Conservation (phyloP, 2,329 filamentous ascomycete genomes). For the Xylariaceae sp. region DNA sequence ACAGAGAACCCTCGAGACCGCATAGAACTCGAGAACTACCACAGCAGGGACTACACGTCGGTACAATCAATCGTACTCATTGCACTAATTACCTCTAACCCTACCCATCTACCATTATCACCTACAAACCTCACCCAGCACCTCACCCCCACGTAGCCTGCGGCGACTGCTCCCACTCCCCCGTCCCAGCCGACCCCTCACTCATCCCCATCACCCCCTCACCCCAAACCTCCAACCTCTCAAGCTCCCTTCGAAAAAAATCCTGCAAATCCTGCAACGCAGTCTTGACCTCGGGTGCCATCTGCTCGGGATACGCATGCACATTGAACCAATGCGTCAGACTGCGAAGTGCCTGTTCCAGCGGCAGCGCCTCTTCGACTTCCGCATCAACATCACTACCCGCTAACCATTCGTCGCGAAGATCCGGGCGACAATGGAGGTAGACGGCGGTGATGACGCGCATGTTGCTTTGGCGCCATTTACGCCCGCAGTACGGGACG, state of each 20-base stretch:
- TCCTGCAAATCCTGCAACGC: conserved; percentile 68
- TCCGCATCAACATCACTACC: conserved; percentile 89
- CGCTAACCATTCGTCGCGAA: conserved; percentile 91
- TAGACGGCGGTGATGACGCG: conserved; percentile 97
- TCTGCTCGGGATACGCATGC: conserved; percentile 71
- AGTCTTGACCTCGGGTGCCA: conserved; percentile 54
- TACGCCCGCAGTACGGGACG: conserved; percentile 94
- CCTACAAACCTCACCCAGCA: conserved; percentile 1
- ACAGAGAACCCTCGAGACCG: too few relatives aligned
- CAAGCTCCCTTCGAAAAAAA: conserved; percentile 73
- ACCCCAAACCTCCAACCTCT: conserved; percentile 59
- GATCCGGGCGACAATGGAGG: conserved; percentile 83
- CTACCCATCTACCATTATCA: too few relatives aligned
- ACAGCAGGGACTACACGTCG: too few relatives aligned
- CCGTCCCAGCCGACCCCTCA: conserved; percentile 16
- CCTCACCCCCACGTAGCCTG: conserved; percentile 11
- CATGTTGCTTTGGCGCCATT: conserved; percentile 98
- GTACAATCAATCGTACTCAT: too few relatives aligned
- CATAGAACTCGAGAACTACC: too few relatives aligned
- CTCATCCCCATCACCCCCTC: conserved; percentile 28
- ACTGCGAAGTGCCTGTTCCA: conserved; percentile 84
- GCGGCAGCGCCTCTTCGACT: conserved; percentile 83
- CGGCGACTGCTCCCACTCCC: conserved; percentile 24
- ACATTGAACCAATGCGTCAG: conserved; percentile 95
- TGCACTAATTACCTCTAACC: too few relatives aligned